Base-by-base conservation (phyloP, 352 stramenopile species). In the Phytopythium kandeliae region DNA sequence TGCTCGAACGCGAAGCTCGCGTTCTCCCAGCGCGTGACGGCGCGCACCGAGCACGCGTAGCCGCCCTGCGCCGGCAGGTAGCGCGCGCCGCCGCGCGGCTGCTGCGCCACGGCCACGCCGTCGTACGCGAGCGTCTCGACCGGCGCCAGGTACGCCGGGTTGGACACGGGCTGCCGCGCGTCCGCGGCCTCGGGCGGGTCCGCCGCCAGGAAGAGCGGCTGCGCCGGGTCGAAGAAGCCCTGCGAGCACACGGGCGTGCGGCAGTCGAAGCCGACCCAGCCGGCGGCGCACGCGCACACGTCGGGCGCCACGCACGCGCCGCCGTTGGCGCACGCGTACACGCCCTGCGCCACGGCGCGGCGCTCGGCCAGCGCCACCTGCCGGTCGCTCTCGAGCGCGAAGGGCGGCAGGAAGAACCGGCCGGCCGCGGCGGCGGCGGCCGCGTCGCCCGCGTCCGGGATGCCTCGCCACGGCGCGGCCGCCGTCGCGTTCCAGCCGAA, bases 241-340 rank as follows among this genome's bases (percentile, higher is more conserved):
- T 98, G 91, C 2, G 55, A 69, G 57, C 94, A 98, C 17, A 98
- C 69, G 11, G 96, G 96, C 38, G 88, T 97, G 26, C 95, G 86
- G 69, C 96, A 99, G 67, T 99, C 96, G 59, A 99, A 99, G 41
- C 96, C 96, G 16, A 83, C 68, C 95, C 95, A 99, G 13, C 95
- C 95, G 4, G 64, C 45, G 0, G 83, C 71, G 51, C 96, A 99
- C 46, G 77, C 63, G 66, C 96, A 99, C 2, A 97, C 71, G 42
- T 92, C 93, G 8, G 95, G 94, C 11, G 82, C 58, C 2, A 95
- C 60, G 67, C 96, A 99, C 33, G 64, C 84, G 8, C 96, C 96
- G 28, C 82, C 84, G 60, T 99, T 98, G 6, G 93, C 94, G 70
- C 96, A 99, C 22, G 90, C 86, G 60, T 98, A 99, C 7, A 87